These are phyloP conservation scores for Telfairia occidentalis DNA, from an alignment of 331 rosid genomes.

Conservation along the genomic window DNA sequence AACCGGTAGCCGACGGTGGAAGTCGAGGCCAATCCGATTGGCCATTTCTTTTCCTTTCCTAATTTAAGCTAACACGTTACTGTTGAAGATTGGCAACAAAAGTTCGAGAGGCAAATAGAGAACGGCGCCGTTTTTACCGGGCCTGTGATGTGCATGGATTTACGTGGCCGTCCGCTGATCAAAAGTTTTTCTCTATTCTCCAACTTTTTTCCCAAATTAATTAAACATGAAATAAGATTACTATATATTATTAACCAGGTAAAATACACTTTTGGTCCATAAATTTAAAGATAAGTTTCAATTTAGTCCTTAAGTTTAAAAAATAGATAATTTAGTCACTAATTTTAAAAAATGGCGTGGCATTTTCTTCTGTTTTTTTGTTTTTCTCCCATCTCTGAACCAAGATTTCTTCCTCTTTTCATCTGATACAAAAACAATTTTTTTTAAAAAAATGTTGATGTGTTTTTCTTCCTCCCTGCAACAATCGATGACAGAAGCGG, in stretches of 20 bases:
- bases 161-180: constrained; percentile 2
- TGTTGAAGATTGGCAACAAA: not conserved
- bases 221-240: not conserved
- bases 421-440: too few species aligned
- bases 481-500: constrained; percentile 28
- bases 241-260: not conserved
- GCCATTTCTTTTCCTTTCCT: constrained; percentile 21
- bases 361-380: too few species aligned
- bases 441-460: too few species aligned
- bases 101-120: not conserved
- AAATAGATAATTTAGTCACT: too few species aligned
- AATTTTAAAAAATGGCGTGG: too few species aligned
- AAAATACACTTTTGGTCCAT: too few species aligned
- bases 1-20: constrained; percentile 18
- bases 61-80: constrained; percentile 7
- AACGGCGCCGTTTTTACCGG: not conserved
- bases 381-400: too few species aligned
- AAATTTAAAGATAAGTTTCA: too few species aligned
- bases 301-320: too few species aligned
- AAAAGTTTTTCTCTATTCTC: not conserved
- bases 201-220: not conserved
- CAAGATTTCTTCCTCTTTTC: too few species aligned
- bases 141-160: not conserved
- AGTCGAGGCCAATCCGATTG: constrained; percentile 23
- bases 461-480: not conserved